Evolutionary conservation across 208 protist genomes (phyloP).

Genomic region (Strigomonas culicis): DNA sequence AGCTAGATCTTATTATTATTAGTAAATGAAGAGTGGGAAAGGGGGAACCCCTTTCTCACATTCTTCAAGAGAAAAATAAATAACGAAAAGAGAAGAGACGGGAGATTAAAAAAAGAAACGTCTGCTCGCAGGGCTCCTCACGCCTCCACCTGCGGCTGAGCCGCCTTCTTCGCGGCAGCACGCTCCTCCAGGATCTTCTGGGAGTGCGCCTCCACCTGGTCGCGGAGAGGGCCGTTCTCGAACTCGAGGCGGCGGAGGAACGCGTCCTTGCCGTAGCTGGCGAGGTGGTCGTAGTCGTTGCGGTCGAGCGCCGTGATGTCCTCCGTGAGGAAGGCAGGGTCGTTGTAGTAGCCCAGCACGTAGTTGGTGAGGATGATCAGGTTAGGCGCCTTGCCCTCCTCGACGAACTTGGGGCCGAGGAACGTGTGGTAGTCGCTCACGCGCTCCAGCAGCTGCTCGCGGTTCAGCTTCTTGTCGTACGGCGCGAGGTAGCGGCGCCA

Average conservation of each 20-base stretch:
- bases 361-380: constrained; percentile 87
- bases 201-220: constrained; percentile 90
- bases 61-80: constrained; percentile 1
- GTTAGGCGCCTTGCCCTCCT: constrained; percentile 88
- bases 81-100: constrained; percentile 6
- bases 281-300: constrained; percentile 90
- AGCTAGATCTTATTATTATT: neutral
- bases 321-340: constrained; percentile 86
- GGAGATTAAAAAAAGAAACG: neutral
- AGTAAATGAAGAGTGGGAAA: too few species aligned
- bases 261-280: constrained; percentile 82
- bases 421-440: constrained; percentile 86
- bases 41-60: neutral
- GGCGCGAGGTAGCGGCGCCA: constrained; percentile 88
- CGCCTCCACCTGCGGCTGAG: constrained; percentile 24
- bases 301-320: constrained; percentile 84
- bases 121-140: constrained; percentile 1
- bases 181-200: constrained; percentile 81
- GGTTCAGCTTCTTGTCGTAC: constrained; percentile 87
- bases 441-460: constrained; percentile 75
- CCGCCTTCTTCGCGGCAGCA: constrained; percentile 35
- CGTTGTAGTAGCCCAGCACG: constrained; percentile 91
- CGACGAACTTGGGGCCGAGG: constrained; percentile 81
- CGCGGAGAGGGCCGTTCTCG: constrained; percentile 90
- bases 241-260: constrained; percentile 92